Conservation (phyloP, 2,329 filamentous ascomycete genomes). For the Fusarium begoniae region DNA sequence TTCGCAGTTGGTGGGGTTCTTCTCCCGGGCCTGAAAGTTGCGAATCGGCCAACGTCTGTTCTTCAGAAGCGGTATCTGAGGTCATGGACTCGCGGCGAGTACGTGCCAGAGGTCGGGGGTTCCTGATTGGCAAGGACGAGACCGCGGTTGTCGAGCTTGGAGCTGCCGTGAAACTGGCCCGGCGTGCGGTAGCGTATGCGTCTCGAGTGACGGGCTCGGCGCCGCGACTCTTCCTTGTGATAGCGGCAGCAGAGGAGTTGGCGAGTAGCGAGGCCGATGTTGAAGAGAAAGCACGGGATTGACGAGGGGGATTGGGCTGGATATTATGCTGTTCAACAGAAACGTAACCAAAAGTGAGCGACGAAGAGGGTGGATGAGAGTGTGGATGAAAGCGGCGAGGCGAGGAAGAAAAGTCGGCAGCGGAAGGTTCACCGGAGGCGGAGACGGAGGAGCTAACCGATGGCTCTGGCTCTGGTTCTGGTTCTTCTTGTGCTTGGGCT, state of each 20-base stretch:
- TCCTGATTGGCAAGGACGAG: conserved; percentile 44
- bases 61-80: conserved; percentile 54
- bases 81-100: conserved; percentile 55
- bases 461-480: background rate
- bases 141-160: conserved; percentile 53
- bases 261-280: conserved; percentile 49
- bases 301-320: conserved; percentile 19
- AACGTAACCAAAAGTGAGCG: conserved; percentile 24
- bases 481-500: conserved; percentile 8
- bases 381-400: conserved; percentile 29
- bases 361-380: conserved; percentile 25
- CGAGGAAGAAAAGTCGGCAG: conserved; percentile 40
- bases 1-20: conserved; percentile 56
- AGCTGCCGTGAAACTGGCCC: conserved; percentile 68
- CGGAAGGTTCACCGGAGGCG: conserved; percentile 41
- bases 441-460: conserved; percentile 42
- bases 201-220: conserved; percentile 68
- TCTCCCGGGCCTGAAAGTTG: conserved; percentile 57
- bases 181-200: conserved; percentile 59
- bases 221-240: conserved; percentile 64
- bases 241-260: conserved; percentile 56
- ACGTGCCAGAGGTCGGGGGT: conserved; percentile 53
- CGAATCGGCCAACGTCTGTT: conserved; percentile 47
- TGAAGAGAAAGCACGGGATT: conserved; percentile 35
- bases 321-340: conserved; percentile 15